Conservation (phyloP, 805 yeast species). For the Kodamaea jinghongensis region DNA sequence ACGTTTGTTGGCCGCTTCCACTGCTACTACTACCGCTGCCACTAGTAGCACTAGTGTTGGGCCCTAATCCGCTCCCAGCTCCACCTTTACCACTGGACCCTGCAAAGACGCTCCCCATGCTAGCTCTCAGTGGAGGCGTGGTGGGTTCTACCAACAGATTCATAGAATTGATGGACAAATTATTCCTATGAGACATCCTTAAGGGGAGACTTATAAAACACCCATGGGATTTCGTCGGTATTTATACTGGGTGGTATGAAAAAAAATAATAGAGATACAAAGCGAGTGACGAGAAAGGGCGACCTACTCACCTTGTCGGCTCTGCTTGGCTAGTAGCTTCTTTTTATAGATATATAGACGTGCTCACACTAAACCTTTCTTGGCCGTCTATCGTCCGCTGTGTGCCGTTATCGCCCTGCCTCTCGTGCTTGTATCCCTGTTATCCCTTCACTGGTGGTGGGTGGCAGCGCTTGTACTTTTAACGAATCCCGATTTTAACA, state of each 20-base stretch:
- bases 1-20: not conserved
- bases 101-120: not conserved
- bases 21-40: not conserved
- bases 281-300: too few species aligned
- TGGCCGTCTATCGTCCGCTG: too few species aligned
- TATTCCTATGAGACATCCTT: conserved; percentile 27
- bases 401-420: too few species aligned
- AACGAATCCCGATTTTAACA: conserved; percentile 9
- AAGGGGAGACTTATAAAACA: conserved; percentile 1
- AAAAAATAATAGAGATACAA: too few species aligned
- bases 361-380: too few species aligned
- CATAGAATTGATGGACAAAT: conserved; percentile 42
- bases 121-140: conserved; percentile 40
- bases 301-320: too few species aligned
- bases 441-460: too few species aligned
- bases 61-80: not conserved
- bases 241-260: too few species aligned
- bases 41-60: not conserved
- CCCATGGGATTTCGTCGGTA: too few species aligned
- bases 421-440: too few species aligned
- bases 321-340: too few species aligned
- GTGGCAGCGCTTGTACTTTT: conserved; percentile 2
- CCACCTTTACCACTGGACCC: not conserved
- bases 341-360: too few species aligned
- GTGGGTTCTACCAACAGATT: conserved; percentile 49